phyloP scores from a whole-genome alignment of 805 yeast genomes.

The Wickerhamiella lipophila region DNA sequence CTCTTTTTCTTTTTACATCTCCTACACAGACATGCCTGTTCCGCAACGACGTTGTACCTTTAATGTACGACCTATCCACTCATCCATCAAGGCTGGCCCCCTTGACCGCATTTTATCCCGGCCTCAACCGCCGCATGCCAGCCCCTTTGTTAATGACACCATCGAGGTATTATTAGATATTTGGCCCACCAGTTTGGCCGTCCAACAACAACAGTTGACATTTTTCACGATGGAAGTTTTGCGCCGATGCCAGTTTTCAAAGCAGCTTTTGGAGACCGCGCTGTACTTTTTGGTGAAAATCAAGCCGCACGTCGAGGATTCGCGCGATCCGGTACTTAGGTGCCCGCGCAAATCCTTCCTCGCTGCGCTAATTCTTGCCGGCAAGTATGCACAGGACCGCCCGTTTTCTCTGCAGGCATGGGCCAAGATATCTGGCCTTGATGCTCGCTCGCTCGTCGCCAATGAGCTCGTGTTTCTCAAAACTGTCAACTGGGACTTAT shows the following conservation, averaged over 20 bases:
- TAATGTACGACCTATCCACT: not conserved
- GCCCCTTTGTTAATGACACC: conserved; percentile 23
- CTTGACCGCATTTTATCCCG: not conserved
- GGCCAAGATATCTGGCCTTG: conserved; percentile 60
- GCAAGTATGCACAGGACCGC: conserved; percentile 61
- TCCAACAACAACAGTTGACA: conserved; percentile 20
- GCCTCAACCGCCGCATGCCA: conserved; percentile 7
- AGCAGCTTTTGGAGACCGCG: conserved; percentile 51
- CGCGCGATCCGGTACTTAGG: conserved; percentile 13
- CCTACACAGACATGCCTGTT: not conserved
- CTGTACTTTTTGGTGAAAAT: conserved; percentile 50
- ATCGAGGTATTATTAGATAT: conserved; percentile 24
- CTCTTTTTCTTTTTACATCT: not conserved
- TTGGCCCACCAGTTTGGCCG: conserved; percentile 24
- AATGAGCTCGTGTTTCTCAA: conserved; percentile 44
- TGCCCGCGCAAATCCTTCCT: conserved; percentile 60
- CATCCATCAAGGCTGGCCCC: conserved; percentile 4
- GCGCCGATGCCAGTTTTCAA: conserved; percentile 43
- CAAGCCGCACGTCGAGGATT: conserved; percentile 21
- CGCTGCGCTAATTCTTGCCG: conserved; percentile 54
- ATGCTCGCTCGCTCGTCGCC: conserved; percentile 36
- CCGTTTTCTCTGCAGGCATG: conserved; percentile 58
- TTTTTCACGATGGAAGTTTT: conserved; percentile 31
- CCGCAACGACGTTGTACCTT: conserved; percentile 2
- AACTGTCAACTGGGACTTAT: conserved; percentile 44